Conservation (phyloP, 148 eudicot genomes). For the Tetragonia tetragonoides region DNA sequence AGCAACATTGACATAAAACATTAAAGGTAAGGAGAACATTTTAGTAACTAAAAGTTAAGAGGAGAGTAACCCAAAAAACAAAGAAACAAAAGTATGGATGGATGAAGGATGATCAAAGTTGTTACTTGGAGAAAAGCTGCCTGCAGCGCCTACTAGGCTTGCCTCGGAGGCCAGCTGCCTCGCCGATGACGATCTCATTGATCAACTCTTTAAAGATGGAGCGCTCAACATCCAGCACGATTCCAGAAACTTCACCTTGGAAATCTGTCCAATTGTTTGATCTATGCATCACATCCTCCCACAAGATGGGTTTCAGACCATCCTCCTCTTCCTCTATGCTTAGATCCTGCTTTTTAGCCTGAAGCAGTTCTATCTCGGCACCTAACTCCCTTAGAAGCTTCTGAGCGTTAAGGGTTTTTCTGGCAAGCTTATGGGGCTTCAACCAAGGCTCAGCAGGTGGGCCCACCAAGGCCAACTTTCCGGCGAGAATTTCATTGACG, state of each 20-base stretch:
- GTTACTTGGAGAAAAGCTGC: slow-evolving; percentile 56
- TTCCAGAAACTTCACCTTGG: slow-evolving; percentile 49
- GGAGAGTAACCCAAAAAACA: not conserved
- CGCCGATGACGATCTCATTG: slow-evolving; percentile 62
- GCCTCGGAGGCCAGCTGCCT: slow-evolving; percentile 37
- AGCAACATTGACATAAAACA: slow-evolving; percentile 4
- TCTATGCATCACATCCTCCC: slow-evolving; percentile 62
- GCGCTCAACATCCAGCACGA: slow-evolving; percentile 78
- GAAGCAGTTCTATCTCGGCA: slow-evolving; percentile 65
- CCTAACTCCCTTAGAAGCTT: slow-evolving; percentile 79
- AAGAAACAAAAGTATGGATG: not conserved
- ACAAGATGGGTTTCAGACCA: slow-evolving; percentile 56
- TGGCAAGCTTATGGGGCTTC: slow-evolving; percentile 44
- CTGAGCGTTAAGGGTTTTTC: slow-evolving; percentile 64
- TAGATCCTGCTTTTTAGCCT: slow-evolving; percentile 29
- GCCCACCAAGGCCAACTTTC: slow-evolving; percentile 44
- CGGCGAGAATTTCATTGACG: slow-evolving; percentile 70
- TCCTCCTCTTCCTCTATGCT: slow-evolving; percentile 61
- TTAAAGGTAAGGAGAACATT: not conserved
- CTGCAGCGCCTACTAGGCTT: slow-evolving; percentile 51
- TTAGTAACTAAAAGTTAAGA: too few species aligned
- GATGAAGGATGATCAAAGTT: not conserved
- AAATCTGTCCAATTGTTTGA: slow-evolving; percentile 63
- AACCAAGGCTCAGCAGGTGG: slow-evolving; percentile 49
- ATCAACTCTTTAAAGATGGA: slow-evolving; percentile 81